Conservation (phyloP, 352 stramenopile species). For the Phytophthora agathidicida region DNA sequence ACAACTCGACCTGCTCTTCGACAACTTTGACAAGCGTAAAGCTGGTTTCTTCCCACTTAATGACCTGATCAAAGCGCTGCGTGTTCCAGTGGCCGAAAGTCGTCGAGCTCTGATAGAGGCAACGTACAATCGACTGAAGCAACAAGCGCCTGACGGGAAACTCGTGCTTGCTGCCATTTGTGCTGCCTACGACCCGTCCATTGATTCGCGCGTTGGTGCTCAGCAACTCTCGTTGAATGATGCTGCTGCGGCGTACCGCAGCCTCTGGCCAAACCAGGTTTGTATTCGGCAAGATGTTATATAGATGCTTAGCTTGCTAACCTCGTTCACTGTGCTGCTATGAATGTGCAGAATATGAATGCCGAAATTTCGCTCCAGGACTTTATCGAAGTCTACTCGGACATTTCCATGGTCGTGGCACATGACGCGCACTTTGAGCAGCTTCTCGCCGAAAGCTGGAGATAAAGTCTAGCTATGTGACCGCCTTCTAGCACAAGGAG, state of each 20-base stretch:
- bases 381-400: slow-evolving; percentile 77
- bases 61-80: slow-evolving; percentile 52
- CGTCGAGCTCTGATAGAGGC: slow-evolving; percentile 47
- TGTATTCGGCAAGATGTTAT: background rate
- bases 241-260: slow-evolving; percentile 49
- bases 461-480: slow-evolving; percentile 31
- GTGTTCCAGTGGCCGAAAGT: slow-evolving; percentile 33
- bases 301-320: slow-evolving; percentile 1
- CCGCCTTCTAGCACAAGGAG: too few relatives aligned
- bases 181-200: slow-evolving; percentile 57
- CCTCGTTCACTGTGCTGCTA: background rate
- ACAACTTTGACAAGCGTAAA: slow-evolving; percentile 74
- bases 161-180: slow-evolving; percentile 54
- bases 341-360: slow-evolving; percentile 16
- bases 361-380: slow-evolving; percentile 52
- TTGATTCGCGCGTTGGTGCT: slow-evolving; percentile 61
- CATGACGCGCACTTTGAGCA: slow-evolving; percentile 71
- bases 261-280: slow-evolving; percentile 48
- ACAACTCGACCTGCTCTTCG: slow-evolving; percentile 75
- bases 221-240: slow-evolving; percentile 41
- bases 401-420: slow-evolving; percentile 66
- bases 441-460: slow-evolving; percentile 75
- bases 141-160: slow-evolving; percentile 32
- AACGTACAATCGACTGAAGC: slow-evolving; percentile 51
- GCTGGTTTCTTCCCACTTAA: slow-evolving; percentile 60